Base-by-base conservation (phyloP, 2,329 filamentous ascomycete species). In the Aspergillus calidoustus region DNA sequence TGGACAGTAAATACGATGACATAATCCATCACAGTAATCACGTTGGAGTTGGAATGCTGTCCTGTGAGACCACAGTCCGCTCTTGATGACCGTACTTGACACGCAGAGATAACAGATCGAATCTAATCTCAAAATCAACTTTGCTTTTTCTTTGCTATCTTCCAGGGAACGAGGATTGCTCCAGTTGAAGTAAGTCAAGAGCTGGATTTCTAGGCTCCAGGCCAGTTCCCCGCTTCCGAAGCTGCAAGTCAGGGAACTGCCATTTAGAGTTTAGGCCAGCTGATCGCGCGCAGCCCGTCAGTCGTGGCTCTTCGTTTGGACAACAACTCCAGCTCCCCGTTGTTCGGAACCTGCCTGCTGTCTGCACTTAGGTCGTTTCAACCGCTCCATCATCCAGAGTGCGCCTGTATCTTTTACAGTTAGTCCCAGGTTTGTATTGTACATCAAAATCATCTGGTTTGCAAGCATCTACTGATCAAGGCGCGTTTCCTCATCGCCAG, bases 211-310 rank as follows among this genome's bases (percentile, higher is more conserved):
- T 31, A 48, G 28, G 23, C 50, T 51, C 50, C 49, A 50, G 54
- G 56, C 11, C 34, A 41, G 43, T 53, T 66, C 65, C 65, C 65
- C 65, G 61, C 65, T 62, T 54, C 63, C 59, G 56, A 44, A 67
- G 69, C 68, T 58, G 54, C 30, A 15, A 59, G 55, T 53, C 53
- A 48, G 53, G 59, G 52, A 6, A 6, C 46, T 52, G 46, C 64
- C 64, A 50, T 55, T 65, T 65, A 47, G 51, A 56, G 60, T 74
- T 58, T 69, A 73, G 73, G 71, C 71, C 73, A 72, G 66, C 64
- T 73, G 69, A n/a, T 71, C 69, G 68, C 67, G 62, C 64, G 61
- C 50, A 52, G 52, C 61, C 60, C 55, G 67, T 65, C 59, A 64
- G 61, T 68, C 64, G 64, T 68, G 61, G 65, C 66, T 60, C 53